Evolutionary conservation across 2,329 filamentous ascomycete genomes (phyloP).

Genomic region (Talaromyces funiculosus): DNA sequence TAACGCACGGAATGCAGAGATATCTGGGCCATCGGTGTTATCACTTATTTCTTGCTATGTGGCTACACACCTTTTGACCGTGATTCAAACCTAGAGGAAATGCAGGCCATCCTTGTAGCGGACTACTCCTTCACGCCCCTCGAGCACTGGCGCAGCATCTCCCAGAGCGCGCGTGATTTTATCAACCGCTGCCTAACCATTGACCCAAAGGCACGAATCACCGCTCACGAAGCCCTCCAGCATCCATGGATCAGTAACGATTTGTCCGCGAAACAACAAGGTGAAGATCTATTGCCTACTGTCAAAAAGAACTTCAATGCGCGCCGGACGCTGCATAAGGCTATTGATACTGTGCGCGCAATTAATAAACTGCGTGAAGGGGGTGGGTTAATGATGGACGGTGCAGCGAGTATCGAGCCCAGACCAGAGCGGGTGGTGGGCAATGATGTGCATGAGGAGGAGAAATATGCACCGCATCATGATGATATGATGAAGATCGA

Average conservation of each 20-base stretch:
- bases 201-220: constrained; percentile 81
- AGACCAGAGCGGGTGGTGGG: constrained; percentile 43
- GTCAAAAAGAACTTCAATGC: constrained; percentile 69
- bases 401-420: constrained; percentile 53
- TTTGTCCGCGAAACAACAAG: constrained; percentile 27
- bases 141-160: constrained; percentile 96
- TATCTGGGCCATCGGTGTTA: constrained; percentile 96
- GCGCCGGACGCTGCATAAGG: constrained; percentile 58
- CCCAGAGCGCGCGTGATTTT: constrained; percentile 78
- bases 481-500: constrained; percentile 49
- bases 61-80: constrained; percentile 98
- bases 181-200: constrained; percentile 88
- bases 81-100: constrained; percentile 95
- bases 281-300: constrained; percentile 56
- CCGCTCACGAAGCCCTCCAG: constrained; percentile 69
- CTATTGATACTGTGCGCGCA: constrained; percentile 62
- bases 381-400: constrained; percentile 59
- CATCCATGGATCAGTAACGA: constrained; percentile 61
- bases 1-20: constrained; percentile 49
- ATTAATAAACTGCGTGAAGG: constrained; percentile 63
- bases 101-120: constrained; percentile 95
- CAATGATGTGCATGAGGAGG: constrained; percentile 37
- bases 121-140: constrained; percentile 93
- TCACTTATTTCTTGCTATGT: constrained; percentile 96
- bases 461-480: constrained; percentile 18